Base-by-base conservation (phyloP, 148 eudicot genomes). In the Vaccinium darrowii region DNA sequence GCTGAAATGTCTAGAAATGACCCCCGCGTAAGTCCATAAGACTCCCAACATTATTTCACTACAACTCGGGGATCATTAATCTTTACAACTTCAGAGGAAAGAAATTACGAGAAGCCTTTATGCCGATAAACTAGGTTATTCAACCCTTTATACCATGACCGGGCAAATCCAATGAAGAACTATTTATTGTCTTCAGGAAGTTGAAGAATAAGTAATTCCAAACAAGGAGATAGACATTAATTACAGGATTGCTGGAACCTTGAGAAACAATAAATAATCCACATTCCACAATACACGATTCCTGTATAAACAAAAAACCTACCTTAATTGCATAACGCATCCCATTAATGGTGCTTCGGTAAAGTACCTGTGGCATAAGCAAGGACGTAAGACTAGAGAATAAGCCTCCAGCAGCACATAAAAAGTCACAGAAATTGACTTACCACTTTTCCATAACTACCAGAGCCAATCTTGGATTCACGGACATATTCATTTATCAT, bases 401-500 rank as follows among this genome's bases (percentile, higher is more conserved):
- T 65, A 27, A 27, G 43, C n/a, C 79, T 33, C 84, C 78, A 71
- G 51, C 57, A 87, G 21, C 67, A 58, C 76, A 76, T 54, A 65
- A 60, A 71, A 67, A 60, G n/a, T 49, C 5, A 4, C 4, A 14
- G 23, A 60, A 25, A 27, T 63, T 39, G 15, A 78, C 65, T 90
- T 79, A 96, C 98, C 98, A 97, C 98, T 95, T 95, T 97, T 0
- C 94, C 99, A 83, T 95, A 96, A 87, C 96, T 93, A 74, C 99
- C 99, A 81, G 95, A 85, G n/a, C 97, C 99, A 85, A 96, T 96
- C 91, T 93, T 96, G 84, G 73, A 83, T 88, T 91, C 95, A 5
- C 94, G 94, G 52, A 95, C 89, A 85, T 96, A 96, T 86, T 96
- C 95, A 84, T 96, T 96, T 39, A 93, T 91, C 87, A 85, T 92